A percentile compares a stretch with the other conserved stretches of the same genome.
Evolutionary conservation across 371 early-diverging fungal genomes (phyloP).

Genomic region (Amoeboaphelidium protococcarum): DNA sequence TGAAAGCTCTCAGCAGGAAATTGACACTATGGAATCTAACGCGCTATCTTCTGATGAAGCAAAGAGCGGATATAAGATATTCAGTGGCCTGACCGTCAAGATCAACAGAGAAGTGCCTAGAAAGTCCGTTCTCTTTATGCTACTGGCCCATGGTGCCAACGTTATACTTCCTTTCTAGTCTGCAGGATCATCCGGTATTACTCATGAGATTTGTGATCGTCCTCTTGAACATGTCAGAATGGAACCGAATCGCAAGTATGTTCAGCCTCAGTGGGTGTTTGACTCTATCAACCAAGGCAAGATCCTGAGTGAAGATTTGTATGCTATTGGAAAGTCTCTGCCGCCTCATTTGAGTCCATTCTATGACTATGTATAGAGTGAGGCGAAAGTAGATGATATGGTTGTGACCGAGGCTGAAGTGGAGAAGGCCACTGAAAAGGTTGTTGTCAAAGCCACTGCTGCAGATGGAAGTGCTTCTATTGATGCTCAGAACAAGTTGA

Average conservation of each 20-base stretch:
- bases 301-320: slow-evolving; percentile 33
- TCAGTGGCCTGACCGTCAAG: too few relatives aligned
- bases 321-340: slow-evolving; percentile 48
- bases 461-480: neutral
- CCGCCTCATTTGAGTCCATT: slow-evolving; percentile 91
- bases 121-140: slow-evolving; percentile 66
- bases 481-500: slow-evolving; percentile 4
- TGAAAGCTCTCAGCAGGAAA: too few relatives aligned
- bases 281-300: slow-evolving; percentile 68
- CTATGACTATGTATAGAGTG: slow-evolving; percentile 7
- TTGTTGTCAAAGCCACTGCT: neutral
- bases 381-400: neutral
- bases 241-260: slow-evolving; percentile 28
- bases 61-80: too few relatives aligned
- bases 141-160: slow-evolving; percentile 58
- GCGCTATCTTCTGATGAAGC: too few relatives aligned
- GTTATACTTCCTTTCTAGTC: too few relatives aligned
- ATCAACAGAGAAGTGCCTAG: slow-evolving; percentile 90
- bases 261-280: slow-evolving; percentile 96
- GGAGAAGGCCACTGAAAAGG: neutral
- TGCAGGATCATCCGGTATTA: slow-evolving; percentile 50
- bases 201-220: slow-evolving; percentile 67
- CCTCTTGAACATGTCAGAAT: slow-evolving; percentile 14
- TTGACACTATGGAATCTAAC: too few relatives aligned
- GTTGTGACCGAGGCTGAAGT: neutral